Base-by-base conservation (phyloP, 2,329 filamentous ascomycete genomes). In the Harringtonia aguacate region DNA sequence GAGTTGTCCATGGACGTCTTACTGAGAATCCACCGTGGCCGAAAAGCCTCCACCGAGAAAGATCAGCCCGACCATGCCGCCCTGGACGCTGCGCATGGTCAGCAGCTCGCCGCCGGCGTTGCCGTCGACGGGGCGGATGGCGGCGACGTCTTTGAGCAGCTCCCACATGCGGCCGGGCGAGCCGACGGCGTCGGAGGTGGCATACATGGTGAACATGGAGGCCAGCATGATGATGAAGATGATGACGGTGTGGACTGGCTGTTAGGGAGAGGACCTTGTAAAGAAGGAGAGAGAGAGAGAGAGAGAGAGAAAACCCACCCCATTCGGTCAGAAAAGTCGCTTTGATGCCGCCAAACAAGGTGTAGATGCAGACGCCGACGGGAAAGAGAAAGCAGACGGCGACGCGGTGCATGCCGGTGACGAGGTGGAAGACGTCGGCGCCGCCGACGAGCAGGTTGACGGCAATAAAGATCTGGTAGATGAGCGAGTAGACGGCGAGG, bases 361-460 rank as follows among this genome's bases (percentile, higher is more conserved):
- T 27, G 24, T 34, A 34, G 31, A 34, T 34, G 31, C 31, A 34
- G 31, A 34, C 31, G 31, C 31, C 31, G 7, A 34, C 7, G 7
- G 31, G 31, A 13, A 34, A 34, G 14, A 34, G 17, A 13, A 34
- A 34, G 17, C 31, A 34, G 31, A 34, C 31, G 31, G 31, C 31
- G 31, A 34, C 17, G 31, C 31, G 31, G 17, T 34, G 6, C 7
- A 34, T 34, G 31, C 31, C 31, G 31, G 31, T 34, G 31, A 34
- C 31, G 31, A 34, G 31, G 17, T 34, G 31, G 17, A 34, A 34
- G 31, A 34, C 31, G 14, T 34, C 31, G 31, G 31, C 31, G 14
- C 31, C 58, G 1, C 61, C 63, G 4, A 65, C 63, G 4, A 67
- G 57, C 52, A 66, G 58, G 44, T 68, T 67, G 3, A 61, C 66